Evolutionary conservation across 2,329 filamentous ascomycete genomes (phyloP).

Genomic region (Xylariaceae sp.): DNA sequence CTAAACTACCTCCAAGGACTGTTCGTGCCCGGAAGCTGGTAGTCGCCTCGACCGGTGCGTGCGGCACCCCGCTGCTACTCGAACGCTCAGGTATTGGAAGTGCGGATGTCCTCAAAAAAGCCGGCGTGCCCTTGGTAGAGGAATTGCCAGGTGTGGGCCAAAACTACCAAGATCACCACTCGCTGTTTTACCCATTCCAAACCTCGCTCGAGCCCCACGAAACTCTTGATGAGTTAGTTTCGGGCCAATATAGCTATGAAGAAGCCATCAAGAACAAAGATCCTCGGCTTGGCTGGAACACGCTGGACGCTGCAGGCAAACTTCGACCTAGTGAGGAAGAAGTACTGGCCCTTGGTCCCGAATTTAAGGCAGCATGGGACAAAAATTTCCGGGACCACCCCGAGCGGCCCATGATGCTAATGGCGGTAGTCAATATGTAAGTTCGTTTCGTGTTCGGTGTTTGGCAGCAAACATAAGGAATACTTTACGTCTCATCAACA

Average conservation of each 20-base stretch:
- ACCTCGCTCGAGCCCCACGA: conserved; percentile 43
- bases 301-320: conserved; percentile 46
- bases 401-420: conserved; percentile 42
- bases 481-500: not conserved
- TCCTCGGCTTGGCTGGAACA: conserved; percentile 47
- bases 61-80: conserved; percentile 50
- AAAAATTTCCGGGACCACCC: conserved; percentile 39
- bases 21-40: conserved; percentile 53
- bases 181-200: conserved; percentile 46
- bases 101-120: conserved; percentile 37
- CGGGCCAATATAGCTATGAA: conserved; percentile 23
- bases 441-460: not conserved
- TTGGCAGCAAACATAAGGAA: not conserved
- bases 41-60: conserved; percentile 43
- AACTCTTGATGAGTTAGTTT: conserved; percentile 35
- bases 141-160: conserved; percentile 49
- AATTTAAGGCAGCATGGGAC: conserved; percentile 47
- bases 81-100: conserved; percentile 60
- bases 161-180: conserved; percentile 48
- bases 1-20: conserved; percentile 22
- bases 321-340: conserved; percentile 47
- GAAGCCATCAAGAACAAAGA: conserved; percentile 25
- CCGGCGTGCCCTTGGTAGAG: conserved; percentile 44
- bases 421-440: conserved; percentile 36
- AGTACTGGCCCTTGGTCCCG: conserved; percentile 43